phyloP scores from a whole-genome alignment of 2,329 filamentous ascomycete species.

The Leptodontidium sp. region DNA sequence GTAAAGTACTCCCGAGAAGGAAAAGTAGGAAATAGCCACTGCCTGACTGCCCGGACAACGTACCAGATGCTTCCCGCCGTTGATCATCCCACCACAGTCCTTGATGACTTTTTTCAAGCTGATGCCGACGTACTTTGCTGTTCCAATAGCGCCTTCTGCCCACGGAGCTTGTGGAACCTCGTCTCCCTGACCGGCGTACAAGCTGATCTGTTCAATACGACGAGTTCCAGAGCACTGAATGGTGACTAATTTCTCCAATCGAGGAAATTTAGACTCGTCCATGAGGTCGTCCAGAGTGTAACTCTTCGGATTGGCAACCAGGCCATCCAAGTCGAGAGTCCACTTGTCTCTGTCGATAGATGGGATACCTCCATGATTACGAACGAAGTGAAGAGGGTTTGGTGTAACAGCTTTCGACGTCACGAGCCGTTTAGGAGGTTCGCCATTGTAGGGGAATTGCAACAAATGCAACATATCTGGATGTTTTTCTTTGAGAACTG shows the following conservation, averaged over 20 bases:
- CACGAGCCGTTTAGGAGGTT: constrained; percentile 64
- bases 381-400: constrained; percentile 71
- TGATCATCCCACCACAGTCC: constrained; percentile 68
- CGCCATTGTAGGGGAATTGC: constrained; percentile 71
- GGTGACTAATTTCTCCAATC: constrained; percentile 64
- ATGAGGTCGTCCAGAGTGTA: constrained; percentile 67
- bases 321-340: constrained; percentile 63
- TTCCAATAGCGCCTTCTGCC: constrained; percentile 74
- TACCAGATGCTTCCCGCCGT: constrained; percentile 62
- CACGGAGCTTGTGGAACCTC: constrained; percentile 61
- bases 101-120: constrained; percentile 76
- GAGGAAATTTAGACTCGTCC: constrained; percentile 66
- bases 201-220: constrained; percentile 71
- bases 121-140: constrained; percentile 68
- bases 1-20: too few species aligned
- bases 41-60: too few species aligned
- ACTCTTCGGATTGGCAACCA: constrained; percentile 64
- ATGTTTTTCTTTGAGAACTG: constrained; percentile 64
- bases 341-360: constrained; percentile 65
- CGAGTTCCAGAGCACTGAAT: constrained; percentile 75
- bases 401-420: constrained; percentile 63
- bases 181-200: constrained; percentile 72
- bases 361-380: constrained; percentile 77
- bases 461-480: constrained; percentile 68
- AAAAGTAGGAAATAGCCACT: too few species aligned